phyloP scores from a whole-genome alignment of 2,329 filamentous ascomycete genomes.

The Pseudogymnoascus sp. region DNA sequence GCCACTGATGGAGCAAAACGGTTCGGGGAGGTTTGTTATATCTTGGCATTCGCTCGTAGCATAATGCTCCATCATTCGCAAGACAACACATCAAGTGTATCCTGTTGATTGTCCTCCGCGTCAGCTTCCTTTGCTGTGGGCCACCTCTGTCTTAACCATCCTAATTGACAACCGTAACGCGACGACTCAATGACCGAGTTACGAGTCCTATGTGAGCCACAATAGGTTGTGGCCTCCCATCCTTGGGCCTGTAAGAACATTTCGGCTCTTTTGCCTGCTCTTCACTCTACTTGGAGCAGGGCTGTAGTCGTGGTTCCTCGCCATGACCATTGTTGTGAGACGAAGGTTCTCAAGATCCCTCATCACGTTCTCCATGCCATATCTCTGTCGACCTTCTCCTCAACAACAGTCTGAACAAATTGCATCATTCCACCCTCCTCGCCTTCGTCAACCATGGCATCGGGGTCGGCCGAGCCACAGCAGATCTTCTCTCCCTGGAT shows the following conservation, averaged over 20 bases:
- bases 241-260: neutral
- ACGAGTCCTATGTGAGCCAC: neutral
- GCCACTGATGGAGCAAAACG: conserved; percentile 4
- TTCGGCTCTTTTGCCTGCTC: neutral
- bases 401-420: conserved; percentile 55
- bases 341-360: neutral
- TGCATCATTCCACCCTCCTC: conserved; percentile 44
- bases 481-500: conserved; percentile 59
- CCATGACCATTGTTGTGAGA: neutral
- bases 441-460: conserved; percentile 26
- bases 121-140: neutral
- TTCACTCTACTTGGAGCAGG: neutral
- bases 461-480: conserved; percentile 34
- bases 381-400: conserved; percentile 45
- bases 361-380: conserved; percentile 46
- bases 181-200: neutral
- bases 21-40: neutral
- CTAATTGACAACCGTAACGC: neutral
- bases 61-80: neutral
- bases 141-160: neutral
- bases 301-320: neutral
- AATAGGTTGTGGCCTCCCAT: neutral
- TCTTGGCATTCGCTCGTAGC: neutral
- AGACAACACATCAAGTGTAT: neutral
- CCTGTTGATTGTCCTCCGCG: neutral